Percentiles rank a stretch among this genome's conserved stretches.
Evolutionary conservation across 305 asterid genomes (phyloP).

Genomic region (Fraxinus nigra): DNA sequence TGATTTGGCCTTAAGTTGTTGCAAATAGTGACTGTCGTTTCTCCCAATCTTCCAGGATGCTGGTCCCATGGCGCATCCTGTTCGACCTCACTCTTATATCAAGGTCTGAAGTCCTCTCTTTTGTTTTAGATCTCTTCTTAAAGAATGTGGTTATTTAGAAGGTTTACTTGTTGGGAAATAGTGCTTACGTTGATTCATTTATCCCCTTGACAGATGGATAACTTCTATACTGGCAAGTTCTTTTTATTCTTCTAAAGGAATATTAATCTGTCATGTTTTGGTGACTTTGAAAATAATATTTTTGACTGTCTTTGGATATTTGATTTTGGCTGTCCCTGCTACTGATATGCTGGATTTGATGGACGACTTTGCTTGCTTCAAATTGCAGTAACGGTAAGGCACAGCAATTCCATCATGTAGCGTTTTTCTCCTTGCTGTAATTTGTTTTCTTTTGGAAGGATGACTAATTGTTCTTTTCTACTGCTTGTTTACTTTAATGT

Average conservation of each 20-base stretch:
- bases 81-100: slow-evolving; percentile 77
- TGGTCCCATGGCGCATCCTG: slow-evolving; percentile 92
- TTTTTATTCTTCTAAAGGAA: background rate
- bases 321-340: slow-evolving; percentile 23
- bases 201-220: slow-evolving; percentile 64
- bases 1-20: background rate
- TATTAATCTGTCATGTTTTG: background rate
- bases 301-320: slow-evolving; percentile 14
- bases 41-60: slow-evolving; percentile 58
- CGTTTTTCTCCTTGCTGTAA: slow-evolving; percentile 12
- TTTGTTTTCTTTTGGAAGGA: background rate
- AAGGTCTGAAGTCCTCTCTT: slow-evolving; percentile 43
- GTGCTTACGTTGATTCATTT: slow-evolving; percentile 27
- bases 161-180: slow-evolving; percentile 5
- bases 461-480: slow-evolving; percentile 24
- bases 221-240: slow-evolving; percentile 78
- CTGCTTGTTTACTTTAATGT: slow-evolving; percentile 19
- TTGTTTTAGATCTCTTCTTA: background rate
- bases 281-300: background rate
- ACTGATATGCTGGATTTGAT: slow-evolving; percentile 29
- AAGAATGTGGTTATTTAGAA: background rate
- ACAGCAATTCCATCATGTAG: slow-evolving; percentile 1
- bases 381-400: slow-evolving; percentile 68
- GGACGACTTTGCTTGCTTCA: slow-evolving; percentile 26
- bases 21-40: slow-evolving; percentile 11